A percentile compares a stretch with the other conserved stretches of the same genome.
phyloP scores from a whole-genome alignment of 2,329 filamentous ascomycete species.

The Zymoseptoria tritici region DNA sequence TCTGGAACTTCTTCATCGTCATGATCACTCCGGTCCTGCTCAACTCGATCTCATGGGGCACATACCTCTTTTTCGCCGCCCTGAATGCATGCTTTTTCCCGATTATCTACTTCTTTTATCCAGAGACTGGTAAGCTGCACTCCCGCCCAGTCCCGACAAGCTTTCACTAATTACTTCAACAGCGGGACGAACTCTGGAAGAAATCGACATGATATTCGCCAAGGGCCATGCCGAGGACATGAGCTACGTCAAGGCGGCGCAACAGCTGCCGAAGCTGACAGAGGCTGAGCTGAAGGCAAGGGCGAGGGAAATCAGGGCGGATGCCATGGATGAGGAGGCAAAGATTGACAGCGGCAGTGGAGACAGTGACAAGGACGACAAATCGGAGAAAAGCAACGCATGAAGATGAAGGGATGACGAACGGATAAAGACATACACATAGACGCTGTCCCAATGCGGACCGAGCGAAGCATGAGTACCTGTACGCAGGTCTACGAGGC shows the following conservation, averaged over 20 bases:
- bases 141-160: background rate
- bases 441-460: background rate
- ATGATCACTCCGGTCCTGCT: conserved; percentile 40
- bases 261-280: conserved; percentile 30
- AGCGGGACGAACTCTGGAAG: conserved; percentile 19
- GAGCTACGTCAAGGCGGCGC: conserved; percentile 31
- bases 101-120: conserved; percentile 54
- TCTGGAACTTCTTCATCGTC: conserved; percentile 42
- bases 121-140: background rate
- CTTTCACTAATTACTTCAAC: background rate
- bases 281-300: conserved; percentile 30
- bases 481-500: background rate
- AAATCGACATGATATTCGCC: conserved; percentile 22
- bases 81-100: conserved; percentile 40
- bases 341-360: background rate
- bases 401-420: background rate
- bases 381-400: background rate
- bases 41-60: conserved; percentile 42
- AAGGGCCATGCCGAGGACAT: conserved; percentile 23
- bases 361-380: background rate
- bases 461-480: background rate
- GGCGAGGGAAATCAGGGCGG: conserved; percentile 29
- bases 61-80: conserved; percentile 44
- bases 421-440: background rate
- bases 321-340: conserved; percentile 26